These are phyloP conservation scores for Gigaspora rosea DNA, from an alignment of 192 early-diverging fungal species.

Conservation along the genomic window DNA sequence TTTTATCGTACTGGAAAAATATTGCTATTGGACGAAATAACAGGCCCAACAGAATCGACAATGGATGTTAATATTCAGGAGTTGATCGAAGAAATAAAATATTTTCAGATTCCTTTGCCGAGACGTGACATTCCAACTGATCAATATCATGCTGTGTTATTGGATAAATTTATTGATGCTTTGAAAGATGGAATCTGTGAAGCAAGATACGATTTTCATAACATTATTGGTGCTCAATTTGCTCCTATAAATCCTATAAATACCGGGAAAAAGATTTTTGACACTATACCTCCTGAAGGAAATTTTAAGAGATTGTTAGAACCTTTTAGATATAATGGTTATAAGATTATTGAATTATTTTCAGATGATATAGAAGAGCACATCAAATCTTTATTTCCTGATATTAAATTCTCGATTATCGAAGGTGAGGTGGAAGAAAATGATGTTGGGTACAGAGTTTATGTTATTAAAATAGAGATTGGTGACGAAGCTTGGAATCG, in stretches of 20 bases:
- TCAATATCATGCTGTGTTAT: background rate
- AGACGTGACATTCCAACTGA: background rate
- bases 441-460: background rate
- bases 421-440: background rate
- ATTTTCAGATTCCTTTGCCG: slow-evolving; percentile 22
- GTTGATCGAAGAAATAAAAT: slow-evolving; percentile 5
- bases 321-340: background rate
- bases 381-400: background rate
- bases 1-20: slow-evolving; percentile 29
- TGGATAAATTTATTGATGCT: slow-evolving; percentile 3
- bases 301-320: background rate
- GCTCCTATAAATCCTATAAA: background rate
- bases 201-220: slow-evolving; percentile 14
- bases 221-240: background rate
- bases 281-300: background rate
- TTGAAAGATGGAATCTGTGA: background rate
- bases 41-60: background rate
- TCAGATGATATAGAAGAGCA: background rate
- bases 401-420: background rate
- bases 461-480: background rate
- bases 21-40: background rate
- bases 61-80: background rate
- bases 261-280: background rate
- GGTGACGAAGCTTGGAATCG: background rate
- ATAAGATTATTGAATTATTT: background rate